Evolutionary conservation across 169 alveolate species (phyloP).

Genomic region (Cryptosporidium xiaoi): DNA sequence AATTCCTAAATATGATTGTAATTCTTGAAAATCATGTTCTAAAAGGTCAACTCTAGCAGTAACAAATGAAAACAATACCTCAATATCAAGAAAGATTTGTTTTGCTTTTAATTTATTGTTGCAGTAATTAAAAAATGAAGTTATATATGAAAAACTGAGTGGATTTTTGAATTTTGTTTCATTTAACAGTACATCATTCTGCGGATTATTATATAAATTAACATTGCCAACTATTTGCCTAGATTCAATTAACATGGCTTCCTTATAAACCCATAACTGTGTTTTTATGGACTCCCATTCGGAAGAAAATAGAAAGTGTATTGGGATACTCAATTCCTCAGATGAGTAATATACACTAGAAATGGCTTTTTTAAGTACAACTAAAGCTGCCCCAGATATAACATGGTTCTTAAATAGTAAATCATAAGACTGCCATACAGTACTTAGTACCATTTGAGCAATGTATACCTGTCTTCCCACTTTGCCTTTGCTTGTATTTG

Average conservation of each 20-base stretch:
- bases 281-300: constrained; percentile 69
- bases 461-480: constrained; percentile 61
- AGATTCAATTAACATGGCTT: constrained; percentile 3
- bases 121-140: constrained; percentile 30
- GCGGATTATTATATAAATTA: background rate
- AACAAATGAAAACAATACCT: constrained; percentile 52
- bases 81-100: constrained; percentile 44
- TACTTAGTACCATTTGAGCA: constrained; percentile 67
- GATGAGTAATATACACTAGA: constrained; percentile 42
- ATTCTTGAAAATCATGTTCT: constrained; percentile 62
- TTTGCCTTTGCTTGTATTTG: constrained; percentile 26
- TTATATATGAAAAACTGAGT: background rate
- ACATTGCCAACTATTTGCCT: background rate
- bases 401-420: constrained; percentile 59
- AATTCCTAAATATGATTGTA: constrained; percentile 56
- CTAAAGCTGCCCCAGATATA: constrained; percentile 70
- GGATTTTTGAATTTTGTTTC: constrained; percentile 1
- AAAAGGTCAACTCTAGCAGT: constrained; percentile 55
- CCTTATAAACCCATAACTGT: constrained; percentile 46
- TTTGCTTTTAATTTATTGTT: constrained; percentile 27
- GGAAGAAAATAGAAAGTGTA: constrained; percentile 48
- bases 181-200: constrained; percentile 6
- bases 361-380: constrained; percentile 64
- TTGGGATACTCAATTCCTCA: constrained; percentile 68
- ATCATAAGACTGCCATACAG: constrained; percentile 73